Evolutionary conservation across 768 basidiomycete species (phyloP), one percentile per base, ranked within the genome.

Genomic region (Tubosaeta sp.): DNA sequence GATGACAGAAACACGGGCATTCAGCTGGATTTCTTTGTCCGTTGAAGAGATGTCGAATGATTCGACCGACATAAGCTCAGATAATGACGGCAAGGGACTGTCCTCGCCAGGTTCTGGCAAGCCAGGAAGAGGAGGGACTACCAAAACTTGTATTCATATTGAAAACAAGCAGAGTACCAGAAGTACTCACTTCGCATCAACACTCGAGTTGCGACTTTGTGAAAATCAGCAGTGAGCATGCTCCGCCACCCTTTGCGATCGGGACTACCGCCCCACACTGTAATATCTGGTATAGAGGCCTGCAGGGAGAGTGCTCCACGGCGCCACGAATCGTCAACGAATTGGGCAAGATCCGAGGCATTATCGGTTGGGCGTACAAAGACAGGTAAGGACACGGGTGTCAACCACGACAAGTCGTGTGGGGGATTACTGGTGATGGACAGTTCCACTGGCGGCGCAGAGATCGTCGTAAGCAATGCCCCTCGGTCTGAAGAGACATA

Each of bases 61-160:
- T 48, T 78, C 69, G 7, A 91, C 71, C 0, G 77, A 81, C 45
- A 91, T 65, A 5, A 91, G 73, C 51, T 84, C 71, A 5, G 81
- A 74, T 38, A 86, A 60, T 6, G 76, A 66, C 11, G 86, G 88
- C 4, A 84, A 72, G 8, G 81, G 79, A 1, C 56, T 58, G 46
- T 75, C 68, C 10, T 67, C 59, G 14, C 83, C 83, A 4, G 85
- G 83, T 17, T 68, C 65, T 16, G 88, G 88, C 14, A 90, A 68
- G 5, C 85, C 85, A 39, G 86, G 85, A 8, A 90, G 59, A 8
- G 71, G 63, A 8, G 84, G 85, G 26, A 88, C 87, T 89, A 56
- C 10, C 59, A 52, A 54, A 39, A 38, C 46, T 42, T 46, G n/a
- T 48, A 39, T 43, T 35, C 31, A 63, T 46, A 34, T 26, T 11